Evolutionary conservation across 108 stramenopile genomes (phyloP).

Genomic region (Nitzschia inconspicua): DNA sequence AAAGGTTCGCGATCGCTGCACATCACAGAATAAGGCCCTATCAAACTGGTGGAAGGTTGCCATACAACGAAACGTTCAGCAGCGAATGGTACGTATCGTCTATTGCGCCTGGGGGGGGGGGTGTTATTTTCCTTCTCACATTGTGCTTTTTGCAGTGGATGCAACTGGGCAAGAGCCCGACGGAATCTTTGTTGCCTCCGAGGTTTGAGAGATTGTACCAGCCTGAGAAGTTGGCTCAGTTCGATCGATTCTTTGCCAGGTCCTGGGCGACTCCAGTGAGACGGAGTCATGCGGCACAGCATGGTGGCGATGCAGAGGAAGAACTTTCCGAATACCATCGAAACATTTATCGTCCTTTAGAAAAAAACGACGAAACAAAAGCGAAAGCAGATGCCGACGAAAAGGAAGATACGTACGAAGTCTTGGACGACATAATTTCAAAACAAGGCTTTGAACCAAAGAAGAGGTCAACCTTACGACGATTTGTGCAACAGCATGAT

Average conservation of each 20-base stretch:
- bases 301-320: slow-evolving; percentile 37
- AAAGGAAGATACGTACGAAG: neutral
- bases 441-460: slow-evolving; percentile 29
- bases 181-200: slow-evolving; percentile 53
- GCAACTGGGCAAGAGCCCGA: slow-evolving; percentile 49
- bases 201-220: slow-evolving; percentile 68
- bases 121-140: neutral
- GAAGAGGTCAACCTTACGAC: slow-evolving; percentile 12
- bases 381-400: neutral
- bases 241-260: slow-evolving; percentile 72
- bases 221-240: slow-evolving; percentile 60
- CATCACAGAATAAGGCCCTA: slow-evolving; percentile 52
- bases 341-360: slow-evolving; percentile 12
- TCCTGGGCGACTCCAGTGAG: slow-evolving; percentile 76
- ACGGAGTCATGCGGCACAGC: slow-evolving; percentile 69
- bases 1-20: slow-evolving; percentile 48
- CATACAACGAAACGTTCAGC: slow-evolving; percentile 66
- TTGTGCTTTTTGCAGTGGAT: slow-evolving; percentile 49
- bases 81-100: slow-evolving; percentile 51
- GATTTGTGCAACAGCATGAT: slow-evolving; percentile 23
- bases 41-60: slow-evolving; percentile 79
- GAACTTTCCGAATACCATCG: slow-evolving; percentile 36
- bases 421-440: slow-evolving; percentile 11
- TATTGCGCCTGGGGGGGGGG: neutral
- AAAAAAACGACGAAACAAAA: neutral